A percentile compares a stretch with the other conserved stretches of the same genome.
Evolutionary conservation across 2,329 filamentous ascomycete species (phyloP).

Genomic region (Fusarium siculi): DNA sequence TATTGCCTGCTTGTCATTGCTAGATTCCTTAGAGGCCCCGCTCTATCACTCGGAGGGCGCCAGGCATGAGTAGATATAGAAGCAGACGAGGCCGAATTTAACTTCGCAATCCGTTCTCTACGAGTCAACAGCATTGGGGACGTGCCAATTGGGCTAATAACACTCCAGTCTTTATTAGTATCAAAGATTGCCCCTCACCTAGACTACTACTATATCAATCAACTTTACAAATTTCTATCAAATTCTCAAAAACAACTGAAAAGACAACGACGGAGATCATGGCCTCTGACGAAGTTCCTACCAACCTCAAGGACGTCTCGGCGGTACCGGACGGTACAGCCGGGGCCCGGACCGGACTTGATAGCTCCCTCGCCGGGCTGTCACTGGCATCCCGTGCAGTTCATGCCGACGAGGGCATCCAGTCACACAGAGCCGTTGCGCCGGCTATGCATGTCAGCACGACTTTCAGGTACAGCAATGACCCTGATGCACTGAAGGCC

Average conservation of each 20-base stretch:
- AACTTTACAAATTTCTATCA: not conserved
- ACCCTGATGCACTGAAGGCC: slow-evolving; percentile 72
- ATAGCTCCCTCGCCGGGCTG: slow-evolving; percentile 38
- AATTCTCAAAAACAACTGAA: not conserved
- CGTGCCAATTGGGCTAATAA: not conserved
- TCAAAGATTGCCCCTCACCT: slow-evolving; percentile 29
- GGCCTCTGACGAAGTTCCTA: slow-evolving; percentile 37
- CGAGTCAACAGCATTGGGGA: not conserved
- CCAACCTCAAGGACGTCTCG: slow-evolving; percentile 1
- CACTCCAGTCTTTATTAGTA: not conserved
- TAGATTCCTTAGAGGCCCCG: slow-evolving; percentile 12
- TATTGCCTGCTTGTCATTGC: slow-evolving; percentile 35
- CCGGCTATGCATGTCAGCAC: slow-evolving; percentile 92
- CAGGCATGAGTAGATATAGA: slow-evolving; percentile 1
- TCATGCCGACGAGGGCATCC: slow-evolving; percentile 84
- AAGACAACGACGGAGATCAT: slow-evolving; percentile 14
- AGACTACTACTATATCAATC: not conserved
- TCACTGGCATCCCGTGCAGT: slow-evolving; percentile 77
- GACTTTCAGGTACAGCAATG: slow-evolving; percentile 82
- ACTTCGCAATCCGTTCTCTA: not conserved
- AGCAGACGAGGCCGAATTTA: not conserved
- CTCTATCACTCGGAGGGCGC: slow-evolving; percentile 18
- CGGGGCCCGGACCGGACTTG: slow-evolving; percentile 10
- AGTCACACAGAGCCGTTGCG: slow-evolving; percentile 80
- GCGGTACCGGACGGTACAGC: slow-evolving; percentile 18